A percentile compares a stretch with the other conserved stretches of the same genome.
Evolutionary conservation across 148 eudicot genomes (phyloP).

Genomic region (Tetragonia tetragonoides): DNA sequence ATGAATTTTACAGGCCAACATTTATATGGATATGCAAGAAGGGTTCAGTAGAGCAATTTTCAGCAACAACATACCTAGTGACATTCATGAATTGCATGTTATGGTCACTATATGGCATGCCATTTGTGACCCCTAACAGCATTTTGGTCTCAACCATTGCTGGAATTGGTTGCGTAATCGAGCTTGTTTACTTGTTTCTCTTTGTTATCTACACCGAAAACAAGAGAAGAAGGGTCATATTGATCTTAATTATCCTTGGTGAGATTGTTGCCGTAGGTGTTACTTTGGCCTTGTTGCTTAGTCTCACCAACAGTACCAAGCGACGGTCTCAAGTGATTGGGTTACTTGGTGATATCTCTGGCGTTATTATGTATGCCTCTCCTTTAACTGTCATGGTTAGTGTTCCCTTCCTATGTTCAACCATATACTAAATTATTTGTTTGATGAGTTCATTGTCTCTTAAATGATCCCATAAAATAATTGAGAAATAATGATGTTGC

Average conservation of each 20-base stretch:
- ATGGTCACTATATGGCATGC: constrained; percentile 80
- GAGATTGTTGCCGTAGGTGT: constrained; percentile 40
- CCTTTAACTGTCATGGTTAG: constrained; percentile 79
- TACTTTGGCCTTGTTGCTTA: constrained; percentile 42
- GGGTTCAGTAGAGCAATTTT: constrained; percentile 75
- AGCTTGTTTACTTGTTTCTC: constrained; percentile 50
- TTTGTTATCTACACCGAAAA: constrained; percentile 47
- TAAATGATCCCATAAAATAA: no score
- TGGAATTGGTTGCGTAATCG: constrained; percentile 55
- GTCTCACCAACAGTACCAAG: constrained; percentile 38
- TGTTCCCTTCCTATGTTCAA: not conserved
- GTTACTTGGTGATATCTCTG: constrained; percentile 44
- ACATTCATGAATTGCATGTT: constrained; percentile 72
- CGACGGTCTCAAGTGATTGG: constrained; percentile 57
- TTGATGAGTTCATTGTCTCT: no score
- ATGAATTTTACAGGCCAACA: constrained; percentile 48
- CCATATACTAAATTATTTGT: no score
- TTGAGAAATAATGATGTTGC: no score
- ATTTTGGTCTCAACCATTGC: constrained; percentile 57
- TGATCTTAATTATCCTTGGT: constrained; percentile 32
- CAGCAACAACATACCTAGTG: constrained; percentile 63
- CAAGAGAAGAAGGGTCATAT: constrained; percentile 36
- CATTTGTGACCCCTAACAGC: constrained; percentile 71
- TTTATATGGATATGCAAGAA: constrained; percentile 67
- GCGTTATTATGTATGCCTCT: constrained; percentile 75